Conservation (phyloP, 23 red algal species). For the Pyropia yezoensis region DNA sequence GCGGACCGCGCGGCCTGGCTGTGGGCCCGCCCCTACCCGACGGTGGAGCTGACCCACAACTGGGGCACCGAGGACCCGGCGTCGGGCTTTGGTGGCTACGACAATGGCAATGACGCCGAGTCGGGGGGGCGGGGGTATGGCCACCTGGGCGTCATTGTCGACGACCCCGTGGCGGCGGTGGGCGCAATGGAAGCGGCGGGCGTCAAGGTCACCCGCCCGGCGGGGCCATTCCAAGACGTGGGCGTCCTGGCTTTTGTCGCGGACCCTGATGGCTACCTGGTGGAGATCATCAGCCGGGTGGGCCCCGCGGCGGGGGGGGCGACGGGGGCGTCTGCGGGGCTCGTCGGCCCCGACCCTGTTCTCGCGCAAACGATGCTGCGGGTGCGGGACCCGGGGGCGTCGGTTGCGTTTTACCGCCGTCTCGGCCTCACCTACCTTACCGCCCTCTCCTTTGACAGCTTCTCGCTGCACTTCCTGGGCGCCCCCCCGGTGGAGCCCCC, state of each 20-base stretch:
- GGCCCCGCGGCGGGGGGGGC: not conserved
- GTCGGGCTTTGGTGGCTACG: not conserved
- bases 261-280: conserved; percentile 82
- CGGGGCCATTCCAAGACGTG: conserved; percentile 72
- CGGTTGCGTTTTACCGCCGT: conserved; percentile 55
- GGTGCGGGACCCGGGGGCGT: conserved; percentile 49
- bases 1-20: conserved; percentile 86
- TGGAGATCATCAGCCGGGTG: conserved; percentile 46
- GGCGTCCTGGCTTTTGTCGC: conserved; percentile 61
- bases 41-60: conserved; percentile 92
- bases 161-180: conserved; percentile 36
- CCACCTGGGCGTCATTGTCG: conserved; percentile 70
- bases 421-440: conserved; percentile 67
- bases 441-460: conserved; percentile 1
- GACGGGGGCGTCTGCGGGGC: not conserved
- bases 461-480: conserved; percentile 1
- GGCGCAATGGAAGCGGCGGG: conserved; percentile 42
- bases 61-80: conserved; percentile 69
- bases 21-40: conserved; percentile 74
- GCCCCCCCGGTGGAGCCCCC: not conserved
- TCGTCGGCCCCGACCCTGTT: conserved; percentile 42
- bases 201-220: conserved; percentile 45
- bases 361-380: conserved; percentile 71
- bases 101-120: conserved; percentile 26
- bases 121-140: conserved; percentile 67